Percentiles rank a stretch among this genome's conserved stretches.
These are phyloP conservation scores for Saturnispora besseyi DNA, from an alignment of 805 yeast species.

Conservation along the genomic window DNA sequence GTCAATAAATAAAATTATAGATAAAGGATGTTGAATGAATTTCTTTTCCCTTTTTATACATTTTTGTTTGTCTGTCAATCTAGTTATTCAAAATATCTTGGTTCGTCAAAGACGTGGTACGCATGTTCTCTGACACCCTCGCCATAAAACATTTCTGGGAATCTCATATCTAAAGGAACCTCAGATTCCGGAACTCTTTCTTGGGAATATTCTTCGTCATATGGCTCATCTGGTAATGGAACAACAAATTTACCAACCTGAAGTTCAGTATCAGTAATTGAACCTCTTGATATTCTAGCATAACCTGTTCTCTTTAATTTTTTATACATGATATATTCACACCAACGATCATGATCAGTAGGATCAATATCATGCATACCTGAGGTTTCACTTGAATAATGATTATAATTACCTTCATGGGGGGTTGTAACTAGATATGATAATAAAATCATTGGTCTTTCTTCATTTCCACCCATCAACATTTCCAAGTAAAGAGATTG, in stretches of 20 bases:
- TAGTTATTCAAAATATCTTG: constrained; percentile 54
- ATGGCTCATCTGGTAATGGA: constrained; percentile 20
- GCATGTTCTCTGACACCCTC: constrained; percentile 91
- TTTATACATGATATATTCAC: constrained; percentile 89
- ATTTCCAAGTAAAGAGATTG: constrained; percentile 71
- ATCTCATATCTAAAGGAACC: constrained; percentile 54
- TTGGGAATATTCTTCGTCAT: constrained; percentile 24
- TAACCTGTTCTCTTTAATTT: constrained; percentile 82
- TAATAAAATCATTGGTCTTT: constrained; percentile 72
- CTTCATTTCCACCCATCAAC: constrained; percentile 68
- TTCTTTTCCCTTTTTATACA: background rate
- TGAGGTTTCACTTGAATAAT: constrained; percentile 73
- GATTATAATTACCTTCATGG: constrained; percentile 80
- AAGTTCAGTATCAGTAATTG: constrained; percentile 94
- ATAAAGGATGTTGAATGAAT: background rate
- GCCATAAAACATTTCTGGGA: constrained; percentile 75
- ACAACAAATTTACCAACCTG: constrained; percentile 89
- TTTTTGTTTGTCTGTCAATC: background rate
- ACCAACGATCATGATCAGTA: constrained; percentile 95
- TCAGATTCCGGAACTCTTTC: constrained; percentile 45
- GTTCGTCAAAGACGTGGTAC: constrained; percentile 92
- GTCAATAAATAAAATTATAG: background rate
- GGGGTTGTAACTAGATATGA: constrained; percentile 91
- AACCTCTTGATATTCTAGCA: constrained; percentile 86
- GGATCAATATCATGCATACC: constrained; percentile 94